Evolutionary conservation across 495 filamentous ascomycete species (phyloP), one percentile per base, ranked within the genome.

Genomic region (Physcia stellaris): DNA sequence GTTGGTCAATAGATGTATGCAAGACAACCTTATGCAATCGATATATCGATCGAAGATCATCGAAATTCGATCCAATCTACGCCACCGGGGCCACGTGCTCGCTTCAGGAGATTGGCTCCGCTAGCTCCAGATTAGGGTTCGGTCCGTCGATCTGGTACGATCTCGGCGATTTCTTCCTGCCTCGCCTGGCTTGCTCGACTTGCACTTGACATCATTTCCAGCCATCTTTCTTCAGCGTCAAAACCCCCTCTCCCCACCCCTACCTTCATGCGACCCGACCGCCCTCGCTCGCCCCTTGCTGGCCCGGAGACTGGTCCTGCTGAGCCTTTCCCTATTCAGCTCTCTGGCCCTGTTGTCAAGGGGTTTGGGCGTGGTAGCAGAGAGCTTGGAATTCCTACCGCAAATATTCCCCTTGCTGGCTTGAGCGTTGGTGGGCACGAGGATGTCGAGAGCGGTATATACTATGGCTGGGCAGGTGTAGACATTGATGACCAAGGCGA

Each of bases 371-470:
- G 90, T 30, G 90, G 90, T 29, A 86, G 80, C 55, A 88, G 83
- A 63, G 86, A 84, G 69, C 77, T 98, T 41, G 86, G 88, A 40
- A 95, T 96, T 58, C 90, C 90, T 2, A 98, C 90, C 0, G 90
- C 90, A 50, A 98, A 98, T 63, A 87, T 98, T 46, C 86, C 90
- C 28, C 67, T 93, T 40, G 76, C 79, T 39, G 75, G 75, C 6
- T 59, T 83, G 24, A 50, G 43, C 23, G 69, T 78, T 24, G 75
- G 77, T 13, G 86, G 83, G 52, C 73, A 93, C 52, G 63, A 71
- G 6, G 67, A 73, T 37, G 63, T 83, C 23, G 65, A 71, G 20
- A 80, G 74, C 16, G 90, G 90, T 30, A 79, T 98, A 13, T 96
- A 98, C 61, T 95, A 83, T 52, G 90, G 90, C 39, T 94, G 80